Percentiles rank a stretch among this genome's conserved stretches.
Conservation (phyloP, 2,329 filamentous ascomycete species). For the Diplodia corticola region DNA sequence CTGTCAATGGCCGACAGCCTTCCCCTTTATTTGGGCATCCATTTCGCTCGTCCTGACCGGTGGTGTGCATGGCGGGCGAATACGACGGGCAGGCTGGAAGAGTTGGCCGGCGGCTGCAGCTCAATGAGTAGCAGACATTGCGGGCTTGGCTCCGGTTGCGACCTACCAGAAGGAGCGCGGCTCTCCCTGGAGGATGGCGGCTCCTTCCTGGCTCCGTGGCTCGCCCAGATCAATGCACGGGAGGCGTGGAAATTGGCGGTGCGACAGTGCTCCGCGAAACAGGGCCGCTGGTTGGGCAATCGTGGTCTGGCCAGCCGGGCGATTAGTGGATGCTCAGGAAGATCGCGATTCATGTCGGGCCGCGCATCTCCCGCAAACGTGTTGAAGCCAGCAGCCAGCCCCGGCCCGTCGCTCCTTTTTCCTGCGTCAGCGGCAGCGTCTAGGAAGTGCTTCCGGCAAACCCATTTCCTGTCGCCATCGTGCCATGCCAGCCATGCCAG, state of each 20-base stretch:
- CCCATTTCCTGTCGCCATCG: constrained; percentile 12
- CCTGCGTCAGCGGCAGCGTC: constrained; percentile 9
- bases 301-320: background rate
- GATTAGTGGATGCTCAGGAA: constrained; percentile 7
- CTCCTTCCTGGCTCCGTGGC: too few species aligned
- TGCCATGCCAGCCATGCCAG: background rate
- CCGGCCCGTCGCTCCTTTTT: constrained; percentile 14
- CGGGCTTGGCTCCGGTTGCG: background rate
- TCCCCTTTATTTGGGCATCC: constrained; percentile 15
- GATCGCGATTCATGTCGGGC: constrained; percentile 19
- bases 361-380: constrained; percentile 16
- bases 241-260: constrained; percentile 12
- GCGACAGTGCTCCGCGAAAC: constrained; percentile 4
- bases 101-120: background rate
- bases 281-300: constrained; percentile 8
- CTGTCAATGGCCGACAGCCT: background rate
- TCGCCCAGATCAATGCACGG: constrained; percentile 6
- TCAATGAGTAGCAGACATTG: constrained; percentile 18
- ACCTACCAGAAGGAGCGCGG: constrained; percentile 3
- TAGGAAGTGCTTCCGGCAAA: constrained; percentile 14
- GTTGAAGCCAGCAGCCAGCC: constrained; percentile 13
- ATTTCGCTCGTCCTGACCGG: constrained; percentile 1
- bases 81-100: background rate
- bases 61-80: constrained; percentile 2
- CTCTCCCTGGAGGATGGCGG: background rate